These are phyloP conservation scores for Cryptomeria japonica DNA, from an alignment of 75 land plant genomes.

Conservation along the genomic window DNA sequence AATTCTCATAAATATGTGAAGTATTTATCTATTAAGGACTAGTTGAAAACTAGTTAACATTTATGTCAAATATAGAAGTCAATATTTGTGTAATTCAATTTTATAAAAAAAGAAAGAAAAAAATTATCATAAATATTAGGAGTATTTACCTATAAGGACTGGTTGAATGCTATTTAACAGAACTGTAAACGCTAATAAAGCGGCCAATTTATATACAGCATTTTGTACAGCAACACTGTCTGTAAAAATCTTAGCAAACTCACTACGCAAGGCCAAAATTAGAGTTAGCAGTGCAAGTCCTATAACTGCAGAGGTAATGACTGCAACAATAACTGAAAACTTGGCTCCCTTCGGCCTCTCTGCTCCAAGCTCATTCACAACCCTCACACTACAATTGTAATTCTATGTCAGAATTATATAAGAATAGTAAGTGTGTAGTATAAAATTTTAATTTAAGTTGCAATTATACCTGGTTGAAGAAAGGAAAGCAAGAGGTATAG, in stretches of 20 bases:
- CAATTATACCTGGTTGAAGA: slow-evolving; percentile 8
- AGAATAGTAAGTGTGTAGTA: neutral
- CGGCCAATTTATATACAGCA: slow-evolving; percentile 8
- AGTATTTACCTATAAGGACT: too few species aligned
- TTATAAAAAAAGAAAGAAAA: too few species aligned
- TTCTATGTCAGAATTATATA: neutral
- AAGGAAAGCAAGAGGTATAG: slow-evolving; percentile 3
- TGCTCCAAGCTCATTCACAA: neutral
- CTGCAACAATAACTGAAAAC: neutral
- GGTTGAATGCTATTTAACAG: slow-evolving; percentile 19
- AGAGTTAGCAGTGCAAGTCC: neutral
- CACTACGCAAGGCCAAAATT: slow-evolving; percentile 8
- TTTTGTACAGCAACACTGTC: slow-evolving; percentile 13
- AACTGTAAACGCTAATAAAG: slow-evolving; percentile 18
- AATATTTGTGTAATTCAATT: too few species aligned
- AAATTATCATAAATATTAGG: too few species aligned
- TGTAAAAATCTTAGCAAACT: slow-evolving; percentile 23
- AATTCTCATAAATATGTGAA: too few species aligned
- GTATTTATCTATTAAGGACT: slow-evolving; percentile 18
- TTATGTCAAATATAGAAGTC: too few species aligned
- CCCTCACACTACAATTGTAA: neutral
- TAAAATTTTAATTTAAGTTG: neutral
- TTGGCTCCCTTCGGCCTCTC: neutral
- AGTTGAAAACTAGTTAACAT: too few species aligned
- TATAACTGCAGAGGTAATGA: neutral